Conservation (phyloP, 2,329 filamentous ascomycete species). For the Camillea tinctor region DNA sequence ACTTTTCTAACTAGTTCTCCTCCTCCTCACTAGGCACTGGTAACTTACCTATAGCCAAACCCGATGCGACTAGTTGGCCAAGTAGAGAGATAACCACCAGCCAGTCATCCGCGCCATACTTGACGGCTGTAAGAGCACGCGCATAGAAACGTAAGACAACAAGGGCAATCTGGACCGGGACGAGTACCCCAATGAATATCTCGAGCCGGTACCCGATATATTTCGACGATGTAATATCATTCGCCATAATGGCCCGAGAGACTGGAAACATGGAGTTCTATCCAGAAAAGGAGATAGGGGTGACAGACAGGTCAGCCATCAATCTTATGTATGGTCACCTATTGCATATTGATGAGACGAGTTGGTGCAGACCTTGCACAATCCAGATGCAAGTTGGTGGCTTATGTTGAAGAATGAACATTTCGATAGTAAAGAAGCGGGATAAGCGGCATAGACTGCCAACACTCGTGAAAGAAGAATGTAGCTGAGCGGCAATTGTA, state of each 20-base stretch:
- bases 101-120: constrained; percentile 14
- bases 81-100: constrained; percentile 14
- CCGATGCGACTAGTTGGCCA: constrained; percentile 7
- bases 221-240: background rate
- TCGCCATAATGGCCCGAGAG: background rate
- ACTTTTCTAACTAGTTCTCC: background rate
- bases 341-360: background rate
- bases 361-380: background rate
- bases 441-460: background rate
- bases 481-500: background rate
- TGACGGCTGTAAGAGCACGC: constrained; percentile 5
- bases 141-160: constrained; percentile 19
- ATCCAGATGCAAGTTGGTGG: background rate
- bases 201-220: constrained; percentile 12
- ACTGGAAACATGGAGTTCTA: background rate
- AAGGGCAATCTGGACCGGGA: constrained; percentile 5
- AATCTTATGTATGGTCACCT: no score
- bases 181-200: constrained; percentile 13
- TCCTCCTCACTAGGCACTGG: background rate
- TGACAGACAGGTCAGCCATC: background rate
- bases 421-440: background rate
- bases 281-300: background rate
- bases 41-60: constrained; percentile 14
- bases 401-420: background rate
- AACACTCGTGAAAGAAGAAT: background rate